A percentile compares a stretch with the other conserved stretches of the same genome.
Conservation (phyloP, 1,284 basidiomycete genomes). For the Ustilago nuda region DNA sequence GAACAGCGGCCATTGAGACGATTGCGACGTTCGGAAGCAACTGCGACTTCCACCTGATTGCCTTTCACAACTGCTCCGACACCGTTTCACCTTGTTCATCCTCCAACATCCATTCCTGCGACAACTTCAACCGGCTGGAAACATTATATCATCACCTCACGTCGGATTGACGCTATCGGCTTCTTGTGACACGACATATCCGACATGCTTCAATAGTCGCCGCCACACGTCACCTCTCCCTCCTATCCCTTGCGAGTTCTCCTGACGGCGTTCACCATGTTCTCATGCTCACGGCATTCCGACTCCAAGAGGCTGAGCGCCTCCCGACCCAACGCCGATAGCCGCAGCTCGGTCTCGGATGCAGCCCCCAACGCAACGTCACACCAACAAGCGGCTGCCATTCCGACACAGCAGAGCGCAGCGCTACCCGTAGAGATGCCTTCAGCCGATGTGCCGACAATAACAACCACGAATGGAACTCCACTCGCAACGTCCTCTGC, state of each 20-base stretch:
- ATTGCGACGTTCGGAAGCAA: too few relatives aligned
- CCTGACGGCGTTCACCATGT: constrained; percentile 15
- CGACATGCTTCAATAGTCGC: constrained; percentile 20
- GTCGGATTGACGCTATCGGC: background rate
- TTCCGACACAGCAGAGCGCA: constrained; percentile 5
- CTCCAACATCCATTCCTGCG: background rate
- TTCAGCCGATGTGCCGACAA: constrained; percentile 28
- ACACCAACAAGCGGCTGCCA: background rate
- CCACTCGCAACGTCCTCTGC: constrained; percentile 24
- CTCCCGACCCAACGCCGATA: constrained; percentile 8
- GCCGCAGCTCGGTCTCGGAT: constrained; percentile 1
- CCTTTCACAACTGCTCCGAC: too few relatives aligned
- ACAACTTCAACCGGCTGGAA: background rate
- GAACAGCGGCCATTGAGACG: too few relatives aligned
- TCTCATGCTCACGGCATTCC: constrained; percentile 24
- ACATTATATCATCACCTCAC: background rate
- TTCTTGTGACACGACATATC: background rate
- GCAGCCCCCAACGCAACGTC: background rate
- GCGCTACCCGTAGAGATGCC: constrained; percentile 14
- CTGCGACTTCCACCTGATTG: too few relatives aligned
- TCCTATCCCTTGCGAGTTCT: background rate
- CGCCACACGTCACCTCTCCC: background rate
- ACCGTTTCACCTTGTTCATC: too few relatives aligned
- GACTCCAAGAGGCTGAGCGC: constrained; percentile 31
- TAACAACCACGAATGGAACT: constrained; percentile 30